Base-by-base conservation (phyloP, 2,329 filamentous ascomycete species). In the Aureobasidium sp. region DNA sequence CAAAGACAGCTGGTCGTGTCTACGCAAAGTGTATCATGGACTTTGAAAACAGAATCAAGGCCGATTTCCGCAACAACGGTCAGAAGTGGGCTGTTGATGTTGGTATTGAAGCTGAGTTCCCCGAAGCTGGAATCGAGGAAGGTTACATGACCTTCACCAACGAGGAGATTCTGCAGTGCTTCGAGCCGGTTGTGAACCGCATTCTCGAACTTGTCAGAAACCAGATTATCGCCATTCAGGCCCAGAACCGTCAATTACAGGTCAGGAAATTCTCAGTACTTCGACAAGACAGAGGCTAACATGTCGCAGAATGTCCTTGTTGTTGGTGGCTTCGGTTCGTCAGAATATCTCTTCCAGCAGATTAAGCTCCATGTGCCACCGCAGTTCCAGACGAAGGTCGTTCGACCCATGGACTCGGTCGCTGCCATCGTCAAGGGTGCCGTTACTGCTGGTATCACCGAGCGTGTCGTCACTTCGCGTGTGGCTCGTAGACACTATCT, bases 1-100 rank as follows among this genome's bases (percentile, higher is more conserved):
- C 91, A 62, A 94, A 91, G 74, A 97, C 90, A 2, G 91, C 93
- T n/a, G 91, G 91, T 38, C 90, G 91, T 71, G 93, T 98, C 52
- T 97, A 97, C 70, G 91, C 91, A 61, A 97, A 97, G 75, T 97
- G 91, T 70, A 97, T 98, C 72, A 97, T 97, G 91, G 93, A 98
- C 72, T 98, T 98, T 65, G 93, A 98, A 76, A 97, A 97, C 80
- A 80, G 93, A 70, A 96, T 98, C 80, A 98, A 98, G 79, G 93
- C 93, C 45, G 93, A 97, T 71, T 98, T 98, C 84, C 84, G 93
- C 60, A 97, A 97, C 76, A 97, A 96, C 70, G 90, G 91, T 45
- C 91, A 97, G 71, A 97, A 97, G 71, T 97, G 93, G 93, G 93
- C 93, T 39, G 90, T 97, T 17, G 93, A 98, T 68, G 93, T 98